A percentile compares a stretch with the other conserved stretches of the same genome.
Conservation (phyloP, 73 alveolate genomes). For the Symbiodinium pilosum region DNA sequence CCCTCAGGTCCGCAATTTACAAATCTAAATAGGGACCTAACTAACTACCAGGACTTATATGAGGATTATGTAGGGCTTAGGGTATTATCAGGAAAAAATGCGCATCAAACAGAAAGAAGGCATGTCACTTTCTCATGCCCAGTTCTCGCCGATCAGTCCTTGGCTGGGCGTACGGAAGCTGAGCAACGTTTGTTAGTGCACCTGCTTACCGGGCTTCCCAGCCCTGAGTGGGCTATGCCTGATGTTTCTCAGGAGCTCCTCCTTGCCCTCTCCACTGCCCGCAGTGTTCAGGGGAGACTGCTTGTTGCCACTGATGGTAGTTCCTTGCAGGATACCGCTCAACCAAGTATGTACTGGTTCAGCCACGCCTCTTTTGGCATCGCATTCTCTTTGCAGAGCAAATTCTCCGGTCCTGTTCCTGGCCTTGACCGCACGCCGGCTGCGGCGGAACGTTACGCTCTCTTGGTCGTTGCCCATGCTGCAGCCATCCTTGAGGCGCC, state of each 20-base stretch:
- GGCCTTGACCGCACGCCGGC: not conserved
- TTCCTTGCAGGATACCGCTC: not conserved
- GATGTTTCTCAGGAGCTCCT: not conserved
- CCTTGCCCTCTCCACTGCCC: not conserved
- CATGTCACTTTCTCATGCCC: no score
- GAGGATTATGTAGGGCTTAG: no score
- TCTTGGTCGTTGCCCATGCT: not conserved
- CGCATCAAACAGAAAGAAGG: no score
- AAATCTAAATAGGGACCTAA: no score
- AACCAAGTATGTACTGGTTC: not conserved
- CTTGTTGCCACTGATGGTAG: not conserved
- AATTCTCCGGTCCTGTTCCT: not conserved
- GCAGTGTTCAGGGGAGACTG: not conserved
- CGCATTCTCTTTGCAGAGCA: not conserved
- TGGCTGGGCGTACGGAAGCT: not conserved
- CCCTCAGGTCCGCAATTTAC: no score
- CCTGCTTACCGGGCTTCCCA: not conserved
- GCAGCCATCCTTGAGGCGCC: not conserved
- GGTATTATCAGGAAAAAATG: no score
- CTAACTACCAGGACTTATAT: no score
- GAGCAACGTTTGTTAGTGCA: not conserved
- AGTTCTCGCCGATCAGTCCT: no score
- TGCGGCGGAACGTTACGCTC: not conserved
- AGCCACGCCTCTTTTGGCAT: not conserved
- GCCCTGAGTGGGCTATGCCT: not conserved